Conservation (phyloP, 169 alveolate species). For the Plasmodium gallinaceum region DNA sequence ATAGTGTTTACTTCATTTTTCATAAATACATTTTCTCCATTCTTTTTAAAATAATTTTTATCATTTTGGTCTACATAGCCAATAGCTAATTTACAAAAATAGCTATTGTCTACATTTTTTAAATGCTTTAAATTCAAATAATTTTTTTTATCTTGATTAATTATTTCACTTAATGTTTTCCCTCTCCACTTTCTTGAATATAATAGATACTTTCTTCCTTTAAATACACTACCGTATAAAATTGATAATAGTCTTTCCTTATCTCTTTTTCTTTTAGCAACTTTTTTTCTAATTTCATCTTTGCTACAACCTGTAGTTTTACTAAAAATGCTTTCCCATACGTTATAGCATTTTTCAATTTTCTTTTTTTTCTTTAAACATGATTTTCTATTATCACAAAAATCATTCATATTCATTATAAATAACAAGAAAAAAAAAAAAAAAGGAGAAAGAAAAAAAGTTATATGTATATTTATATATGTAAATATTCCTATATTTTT, state of each 20-base stretch:
- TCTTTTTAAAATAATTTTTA: slow-evolving; percentile 4
- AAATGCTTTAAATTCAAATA: slow-evolving; percentile 31
- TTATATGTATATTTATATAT: neutral
- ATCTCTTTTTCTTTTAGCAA: slow-evolving; percentile 45
- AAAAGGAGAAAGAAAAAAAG: neutral
- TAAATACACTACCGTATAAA: slow-evolving; percentile 65
- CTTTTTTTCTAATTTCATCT: slow-evolving; percentile 41
- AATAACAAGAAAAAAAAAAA: neutral
- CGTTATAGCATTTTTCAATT: slow-evolving; percentile 37
- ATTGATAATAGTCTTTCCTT: slow-evolving; percentile 56
- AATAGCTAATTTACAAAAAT: slow-evolving; percentile 50
- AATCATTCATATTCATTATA: slow-evolving; percentile 13
- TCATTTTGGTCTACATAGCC: slow-evolving; percentile 39
- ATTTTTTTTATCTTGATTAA: slow-evolving; percentile 55
- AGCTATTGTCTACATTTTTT: slow-evolving; percentile 39
- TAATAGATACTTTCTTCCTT: slow-evolving; percentile 39
- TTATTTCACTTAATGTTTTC: slow-evolving; percentile 62
- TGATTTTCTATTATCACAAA: slow-evolving; percentile 1
- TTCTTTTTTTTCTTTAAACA: slow-evolving; percentile 13
- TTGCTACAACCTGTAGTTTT: slow-evolving; percentile 45
- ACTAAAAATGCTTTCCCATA: slow-evolving; percentile 53
- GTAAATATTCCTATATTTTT: slow-evolving; percentile 2
- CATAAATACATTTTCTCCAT: neutral
- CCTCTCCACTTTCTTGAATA: slow-evolving; percentile 74
- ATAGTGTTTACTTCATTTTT: neutral